Evolutionary conservation across 495 filamentous ascomycete genomes (phyloP).

Genomic region (Penicillium argentinense): DNA sequence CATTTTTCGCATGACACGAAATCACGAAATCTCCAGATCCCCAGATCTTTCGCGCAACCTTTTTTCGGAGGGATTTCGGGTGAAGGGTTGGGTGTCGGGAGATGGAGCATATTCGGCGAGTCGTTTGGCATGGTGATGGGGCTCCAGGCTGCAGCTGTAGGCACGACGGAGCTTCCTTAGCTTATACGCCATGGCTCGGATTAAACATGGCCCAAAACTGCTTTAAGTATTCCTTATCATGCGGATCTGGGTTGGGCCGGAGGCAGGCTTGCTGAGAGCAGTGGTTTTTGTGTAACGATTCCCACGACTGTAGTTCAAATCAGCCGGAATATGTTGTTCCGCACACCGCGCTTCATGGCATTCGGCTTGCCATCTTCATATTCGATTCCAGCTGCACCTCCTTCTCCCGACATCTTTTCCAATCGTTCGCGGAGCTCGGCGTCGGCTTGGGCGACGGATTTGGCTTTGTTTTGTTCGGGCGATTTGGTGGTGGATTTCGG

Average conservation of each 20-base stretch:
- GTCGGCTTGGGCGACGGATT: slow-evolving; percentile 63
- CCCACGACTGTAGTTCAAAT: too few species aligned
- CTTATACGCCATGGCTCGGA: too few species aligned
- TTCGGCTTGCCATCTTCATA: slow-evolving; percentile 74
- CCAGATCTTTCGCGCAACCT: neutral
- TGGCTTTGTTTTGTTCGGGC: slow-evolving; percentile 21
- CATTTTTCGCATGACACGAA: neutral
- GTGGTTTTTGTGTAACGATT: too few species aligned
- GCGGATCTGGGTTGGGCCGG: too few species aligned
- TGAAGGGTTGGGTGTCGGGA: too few species aligned
- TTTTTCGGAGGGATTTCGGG: neutral
- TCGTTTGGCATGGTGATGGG: too few species aligned
- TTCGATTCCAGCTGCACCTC: slow-evolving; percentile 76
- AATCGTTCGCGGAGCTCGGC: slow-evolving; percentile 66
- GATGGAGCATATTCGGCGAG: neutral
- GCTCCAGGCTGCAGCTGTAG: too few species aligned
- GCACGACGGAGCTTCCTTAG: too few species aligned
- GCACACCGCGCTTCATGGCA: slow-evolving; percentile 76
- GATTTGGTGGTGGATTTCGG: slow-evolving; percentile 3
- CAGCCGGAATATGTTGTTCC: slow-evolving; percentile 75
- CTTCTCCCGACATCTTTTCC: slow-evolving; percentile 69
- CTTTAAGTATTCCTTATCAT: too few species aligned
- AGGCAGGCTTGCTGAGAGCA: too few species aligned
- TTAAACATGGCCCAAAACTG: too few species aligned
- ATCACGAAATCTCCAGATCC: too few species aligned